Percentiles rank a stretch among this genome's conserved stretches.
These are phyloP conservation scores for Ramularia collo-cygni DNA, from an alignment of 2,329 filamentous ascomycete species.

Conservation along the genomic window DNA sequence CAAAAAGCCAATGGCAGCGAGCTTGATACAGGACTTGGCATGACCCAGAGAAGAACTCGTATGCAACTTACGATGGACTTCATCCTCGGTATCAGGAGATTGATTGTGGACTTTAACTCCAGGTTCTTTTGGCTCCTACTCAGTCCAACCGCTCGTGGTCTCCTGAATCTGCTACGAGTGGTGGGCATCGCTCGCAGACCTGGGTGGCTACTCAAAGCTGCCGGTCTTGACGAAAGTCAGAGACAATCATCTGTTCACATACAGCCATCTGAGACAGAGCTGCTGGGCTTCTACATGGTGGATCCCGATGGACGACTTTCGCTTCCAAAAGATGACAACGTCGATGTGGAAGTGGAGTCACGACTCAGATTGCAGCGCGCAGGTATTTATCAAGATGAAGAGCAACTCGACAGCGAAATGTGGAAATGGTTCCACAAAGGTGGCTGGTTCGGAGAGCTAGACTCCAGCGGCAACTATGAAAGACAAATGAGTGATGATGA, in stretches of 20 bases:
- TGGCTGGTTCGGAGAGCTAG: slow-evolving; percentile 76
- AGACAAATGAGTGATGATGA: slow-evolving; percentile 53
- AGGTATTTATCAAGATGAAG: slow-evolving; percentile 48
- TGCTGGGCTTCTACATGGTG: slow-evolving; percentile 46
- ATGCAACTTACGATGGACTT: slow-evolving; percentile 74
- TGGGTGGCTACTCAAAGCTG: slow-evolving; percentile 53
- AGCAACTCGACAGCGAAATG: slow-evolving; percentile 63
- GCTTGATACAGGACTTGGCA: slow-evolving; percentile 62
- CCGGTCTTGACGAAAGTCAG: slow-evolving; percentile 36
- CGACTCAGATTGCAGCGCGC: slow-evolving; percentile 52
- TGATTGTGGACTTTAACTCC: slow-evolving; percentile 67
- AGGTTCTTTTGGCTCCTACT: slow-evolving; percentile 63
- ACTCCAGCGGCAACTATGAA: slow-evolving; percentile 72
- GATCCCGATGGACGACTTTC: slow-evolving; percentile 47
- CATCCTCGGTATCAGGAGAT: slow-evolving; percentile 58
- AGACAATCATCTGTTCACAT: slow-evolving; percentile 19
- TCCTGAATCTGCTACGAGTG: slow-evolving; percentile 49
- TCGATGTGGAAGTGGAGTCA: slow-evolving; percentile 77
- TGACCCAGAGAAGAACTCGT: slow-evolving; percentile 68
- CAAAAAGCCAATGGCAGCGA: slow-evolving; percentile 23
- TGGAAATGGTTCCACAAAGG: slow-evolving; percentile 81
- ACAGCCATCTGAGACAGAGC: slow-evolving; percentile 12
- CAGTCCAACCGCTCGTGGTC: slow-evolving; percentile 50
- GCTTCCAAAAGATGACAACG: slow-evolving; percentile 54
- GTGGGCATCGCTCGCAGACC: slow-evolving; percentile 58